These are phyloP conservation scores for Naegleria lovaniensis DNA, from an alignment of 208 protist genomes.

Conservation along the genomic window DNA sequence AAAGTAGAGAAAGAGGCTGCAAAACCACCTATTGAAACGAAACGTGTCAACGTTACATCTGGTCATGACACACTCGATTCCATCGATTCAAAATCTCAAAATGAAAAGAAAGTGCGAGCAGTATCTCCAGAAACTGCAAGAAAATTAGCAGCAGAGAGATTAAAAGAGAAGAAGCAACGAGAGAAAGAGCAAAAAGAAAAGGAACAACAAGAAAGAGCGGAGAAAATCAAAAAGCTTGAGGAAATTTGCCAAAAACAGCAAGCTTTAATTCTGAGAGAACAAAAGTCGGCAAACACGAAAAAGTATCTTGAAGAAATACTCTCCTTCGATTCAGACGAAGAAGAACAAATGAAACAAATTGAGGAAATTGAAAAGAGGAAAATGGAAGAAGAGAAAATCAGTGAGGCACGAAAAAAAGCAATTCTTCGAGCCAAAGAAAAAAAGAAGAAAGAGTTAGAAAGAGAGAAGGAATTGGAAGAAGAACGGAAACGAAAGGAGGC, in stretches of 20 bases:
- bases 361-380: not conserved
- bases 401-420: not conserved
- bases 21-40: not conserved
- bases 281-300: not conserved
- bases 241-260: not conserved
- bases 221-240: not conserved
- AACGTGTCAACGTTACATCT: not conserved
- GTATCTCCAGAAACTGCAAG: not conserved
- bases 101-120: not conserved
- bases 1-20: not conserved
- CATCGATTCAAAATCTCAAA: not conserved
- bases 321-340: not conserved
- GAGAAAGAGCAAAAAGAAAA: slow-evolving; percentile 4
- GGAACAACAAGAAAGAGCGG: not conserved
- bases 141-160: not conserved
- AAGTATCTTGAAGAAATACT: not conserved
- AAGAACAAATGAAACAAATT: not conserved
- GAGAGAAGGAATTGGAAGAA: not conserved
- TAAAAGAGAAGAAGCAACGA: not conserved
- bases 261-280: not conserved
- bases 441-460: not conserved
- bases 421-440: not conserved
- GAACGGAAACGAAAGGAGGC: not conserved
- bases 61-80: not conserved
- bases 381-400: not conserved